These are phyloP conservation scores for Diaporthe destruens DNA, from an alignment of 2,329 filamentous ascomycete genomes.

Conservation along the genomic window DNA sequence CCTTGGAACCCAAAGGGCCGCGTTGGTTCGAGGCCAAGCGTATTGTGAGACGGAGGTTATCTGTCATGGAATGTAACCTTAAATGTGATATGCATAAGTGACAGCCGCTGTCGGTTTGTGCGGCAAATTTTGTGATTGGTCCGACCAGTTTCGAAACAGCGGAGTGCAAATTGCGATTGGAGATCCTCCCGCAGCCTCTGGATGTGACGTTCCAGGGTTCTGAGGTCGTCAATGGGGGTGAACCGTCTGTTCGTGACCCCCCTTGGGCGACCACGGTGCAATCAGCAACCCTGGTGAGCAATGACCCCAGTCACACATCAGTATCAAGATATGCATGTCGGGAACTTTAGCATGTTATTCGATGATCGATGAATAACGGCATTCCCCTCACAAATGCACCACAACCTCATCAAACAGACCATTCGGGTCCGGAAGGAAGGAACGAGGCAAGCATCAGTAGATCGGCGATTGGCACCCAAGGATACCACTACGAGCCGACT, in stretches of 20 bases:
- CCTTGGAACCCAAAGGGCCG: background rate
- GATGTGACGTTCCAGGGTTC: conserved; percentile 20
- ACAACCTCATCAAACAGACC: background rate
- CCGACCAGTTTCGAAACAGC: conserved; percentile 3
- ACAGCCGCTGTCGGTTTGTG: background rate
- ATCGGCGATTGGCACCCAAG: background rate
- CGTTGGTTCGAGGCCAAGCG: conserved; percentile 23
- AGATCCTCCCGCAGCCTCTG: conserved; percentile 2
- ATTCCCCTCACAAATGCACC: background rate
- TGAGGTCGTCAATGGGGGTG: conserved; percentile 16
- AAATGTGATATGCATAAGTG: conserved; percentile 14
- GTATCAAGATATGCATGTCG: conserved; percentile 24
- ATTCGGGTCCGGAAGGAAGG: background rate
- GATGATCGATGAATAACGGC: background rate
- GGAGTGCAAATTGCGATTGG: conserved; percentile 20
- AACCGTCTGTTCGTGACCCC: conserved; percentile 1
- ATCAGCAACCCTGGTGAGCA: background rate
- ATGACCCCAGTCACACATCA: conserved; percentile 11
- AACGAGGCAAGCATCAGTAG: background rate
- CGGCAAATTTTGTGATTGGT: background rate
- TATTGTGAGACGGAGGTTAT: conserved; percentile 23
- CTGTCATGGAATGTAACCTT: conserved; percentile 23
- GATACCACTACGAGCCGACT: background rate
- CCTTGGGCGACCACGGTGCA: background rate
- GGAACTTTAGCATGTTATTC: conserved; percentile 15